Evolutionary conservation across 257 asterid species (phyloP), one percentile per base, ranked within the genome.

Genomic region (Haberlea rhodopensis): DNA sequence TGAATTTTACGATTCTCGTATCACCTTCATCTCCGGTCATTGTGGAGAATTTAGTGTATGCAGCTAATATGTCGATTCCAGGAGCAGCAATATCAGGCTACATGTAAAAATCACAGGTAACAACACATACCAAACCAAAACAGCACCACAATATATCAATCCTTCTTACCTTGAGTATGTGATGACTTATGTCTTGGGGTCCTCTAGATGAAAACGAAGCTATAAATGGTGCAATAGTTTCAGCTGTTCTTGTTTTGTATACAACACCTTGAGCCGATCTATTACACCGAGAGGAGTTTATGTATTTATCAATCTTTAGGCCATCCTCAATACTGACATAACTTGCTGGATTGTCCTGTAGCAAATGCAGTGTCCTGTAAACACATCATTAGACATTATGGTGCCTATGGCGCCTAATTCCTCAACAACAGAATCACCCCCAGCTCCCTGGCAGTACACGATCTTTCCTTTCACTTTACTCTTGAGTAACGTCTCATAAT

Each of bases 31-130:
- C 51, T 20, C 78, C 77, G 0, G 74, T 72, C 15, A 85, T 0
- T 0, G 81, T 62, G 0, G 57, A 32, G 65, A 65, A 56, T 51
- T 25, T 59, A 0, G 96, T 54, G 73, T 52, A 82, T 15, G 91
- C 96, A 6, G 98, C 96, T 67, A 91, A 55, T 58, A 91, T 85
- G 72, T 75, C 69, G 22, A 84, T 72, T 65, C 98, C 98, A 0
- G 98, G 98, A 10, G 97, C 98, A 46, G 89, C 66, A 19, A 91
- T 76, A 53, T 91, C 98, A 2, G 98, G 98, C 91, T 89, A 85
- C 11, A 18, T 60, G 7, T 34, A 13, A n/a, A 25, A 57, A 27
- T 24, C 60, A 16, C n/a, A 29, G 9, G 24, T 28, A 6, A 57
- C 13, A 63, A 31, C n/a, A 5, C 3, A 51, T 8, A n/a, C 25